Percentiles rank a stretch among this genome's conserved stretches.
phyloP scores from a whole-genome alignment of 768 basidiomycete genomes.

The Lentinula sp. region DNA sequence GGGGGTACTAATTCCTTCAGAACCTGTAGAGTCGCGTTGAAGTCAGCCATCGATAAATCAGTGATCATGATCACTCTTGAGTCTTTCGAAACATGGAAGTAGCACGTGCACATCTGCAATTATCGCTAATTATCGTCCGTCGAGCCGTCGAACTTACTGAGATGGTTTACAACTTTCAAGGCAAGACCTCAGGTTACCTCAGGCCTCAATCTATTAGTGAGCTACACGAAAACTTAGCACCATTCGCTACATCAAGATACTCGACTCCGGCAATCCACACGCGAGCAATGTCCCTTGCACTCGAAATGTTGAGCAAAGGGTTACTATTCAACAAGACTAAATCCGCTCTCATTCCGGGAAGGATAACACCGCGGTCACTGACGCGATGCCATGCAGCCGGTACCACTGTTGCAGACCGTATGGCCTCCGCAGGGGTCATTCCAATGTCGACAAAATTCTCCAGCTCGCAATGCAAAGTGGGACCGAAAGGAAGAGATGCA shows the following conservation, averaged over 20 bases:
- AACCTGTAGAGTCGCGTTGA: conserved; percentile 15
- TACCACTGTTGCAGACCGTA: conserved; percentile 7
- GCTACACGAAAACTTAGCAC: neutral
- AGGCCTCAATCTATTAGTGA: neutral
- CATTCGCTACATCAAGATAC: conserved; percentile 1
- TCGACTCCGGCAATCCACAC: conserved; percentile 8
- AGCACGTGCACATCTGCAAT: no score
- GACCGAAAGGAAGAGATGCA: conserved; percentile 3
- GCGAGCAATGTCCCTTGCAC: conserved; percentile 8
- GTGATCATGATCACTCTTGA: no score
- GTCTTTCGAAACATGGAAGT: no score
- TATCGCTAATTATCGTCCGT: no score
- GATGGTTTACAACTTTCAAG: no score
- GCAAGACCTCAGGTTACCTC: no score
- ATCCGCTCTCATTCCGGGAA: conserved; percentile 9
- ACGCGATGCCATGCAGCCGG: neutral
- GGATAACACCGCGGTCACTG: neutral
- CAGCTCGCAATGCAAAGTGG: conserved; percentile 2
- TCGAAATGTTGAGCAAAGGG: conserved; percentile 10
- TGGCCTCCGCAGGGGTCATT: conserved; percentile 4
- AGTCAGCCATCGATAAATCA: conserved; percentile 6
- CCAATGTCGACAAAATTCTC: conserved; percentile 8
- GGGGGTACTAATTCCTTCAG: conserved; percentile 23
- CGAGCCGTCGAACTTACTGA: no score
- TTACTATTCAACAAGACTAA: conserved; percentile 7